phyloP scores from a whole-genome alignment of 148 eudicot genomes.

The Fagopyrum tataricum region DNA sequence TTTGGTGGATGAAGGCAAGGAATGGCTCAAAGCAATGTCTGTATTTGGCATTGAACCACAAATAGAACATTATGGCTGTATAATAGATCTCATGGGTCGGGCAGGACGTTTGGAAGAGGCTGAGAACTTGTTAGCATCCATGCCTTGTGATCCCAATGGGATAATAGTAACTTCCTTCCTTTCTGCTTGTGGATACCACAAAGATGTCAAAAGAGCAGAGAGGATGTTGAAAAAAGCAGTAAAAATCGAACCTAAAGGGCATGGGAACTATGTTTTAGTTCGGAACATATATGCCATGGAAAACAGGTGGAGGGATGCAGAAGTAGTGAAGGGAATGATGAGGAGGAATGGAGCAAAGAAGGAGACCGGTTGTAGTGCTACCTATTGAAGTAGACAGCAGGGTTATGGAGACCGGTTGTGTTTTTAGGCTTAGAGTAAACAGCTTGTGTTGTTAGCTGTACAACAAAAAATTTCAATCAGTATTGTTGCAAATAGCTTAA shows the following conservation, averaged over 20 bases:
- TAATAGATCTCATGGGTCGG: slow-evolving; percentile 71
- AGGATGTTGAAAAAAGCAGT: slow-evolving; percentile 37
- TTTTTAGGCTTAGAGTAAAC: too few species aligned
- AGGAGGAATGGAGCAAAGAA: slow-evolving; percentile 50
- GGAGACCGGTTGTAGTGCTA: slow-evolving; percentile 69
- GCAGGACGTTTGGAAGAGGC: slow-evolving; percentile 76
- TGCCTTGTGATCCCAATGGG: slow-evolving; percentile 77
- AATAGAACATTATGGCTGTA: slow-evolving; percentile 80
- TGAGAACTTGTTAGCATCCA: slow-evolving; percentile 45
- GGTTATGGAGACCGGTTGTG: slow-evolving; percentile 57
- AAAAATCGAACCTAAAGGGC: slow-evolving; percentile 35
- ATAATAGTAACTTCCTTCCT: slow-evolving; percentile 69
- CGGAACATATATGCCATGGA: slow-evolving; percentile 67
- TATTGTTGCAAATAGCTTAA: too few species aligned
- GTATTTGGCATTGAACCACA: slow-evolving; percentile 39
- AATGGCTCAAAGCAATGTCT: slow-evolving; percentile 48
- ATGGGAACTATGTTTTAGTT: slow-evolving; percentile 56
- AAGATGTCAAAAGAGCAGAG: slow-evolving; percentile 62
- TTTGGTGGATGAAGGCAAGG: slow-evolving; percentile 66
- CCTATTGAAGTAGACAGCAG: slow-evolving; percentile 50
- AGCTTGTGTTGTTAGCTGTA: too few species aligned
- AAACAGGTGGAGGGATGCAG: slow-evolving; percentile 67
- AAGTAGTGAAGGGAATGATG: slow-evolving; percentile 48
- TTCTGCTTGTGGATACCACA: slow-evolving; percentile 55
- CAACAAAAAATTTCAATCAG: too few species aligned